These are phyloP conservation scores for Nemania sp. DNA, from an alignment of 2,329 filamentous ascomycete species.

Conservation along the genomic window DNA sequence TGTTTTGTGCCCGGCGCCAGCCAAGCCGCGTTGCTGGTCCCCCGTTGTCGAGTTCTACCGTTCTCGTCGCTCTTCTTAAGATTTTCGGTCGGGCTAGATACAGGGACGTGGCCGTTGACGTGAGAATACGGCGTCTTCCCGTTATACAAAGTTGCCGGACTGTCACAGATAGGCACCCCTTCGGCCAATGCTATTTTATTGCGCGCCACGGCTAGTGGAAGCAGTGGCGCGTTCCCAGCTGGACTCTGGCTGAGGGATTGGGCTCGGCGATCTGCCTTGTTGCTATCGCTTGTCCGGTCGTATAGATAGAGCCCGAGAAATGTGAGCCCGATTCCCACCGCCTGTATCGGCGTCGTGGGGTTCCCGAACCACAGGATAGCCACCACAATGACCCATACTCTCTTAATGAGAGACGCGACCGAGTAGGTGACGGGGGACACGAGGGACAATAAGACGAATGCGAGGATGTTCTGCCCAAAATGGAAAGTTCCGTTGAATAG, in stretches of 20 bases:
- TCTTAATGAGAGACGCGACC: constrained; percentile 93
- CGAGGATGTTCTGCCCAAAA: constrained; percentile 94
- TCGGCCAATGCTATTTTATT: constrained; percentile 41
- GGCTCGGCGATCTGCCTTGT: constrained; percentile 83
- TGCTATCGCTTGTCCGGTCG: constrained; percentile 86
- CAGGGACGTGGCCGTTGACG: constrained; percentile 51
- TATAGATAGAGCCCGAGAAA: constrained; percentile 94
- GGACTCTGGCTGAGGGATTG: constrained; percentile 64
- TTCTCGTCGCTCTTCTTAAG: constrained; percentile 62
- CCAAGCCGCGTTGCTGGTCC: constrained; percentile 60
- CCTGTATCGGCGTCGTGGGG: constrained; percentile 81
- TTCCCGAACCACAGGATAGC: constrained; percentile 97
- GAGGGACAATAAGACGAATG: constrained; percentile 89
- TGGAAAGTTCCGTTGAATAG: constrained; percentile 97
- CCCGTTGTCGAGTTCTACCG: constrained; percentile 47
- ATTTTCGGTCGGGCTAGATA: constrained; percentile 47
- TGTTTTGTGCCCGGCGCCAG: constrained; percentile 80
- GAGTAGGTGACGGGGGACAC: constrained; percentile 97
- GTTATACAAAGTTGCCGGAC: constrained; percentile 39
- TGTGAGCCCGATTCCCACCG: constrained; percentile 82
- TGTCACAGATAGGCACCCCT: constrained; percentile 45
- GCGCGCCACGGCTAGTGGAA: constrained; percentile 65
- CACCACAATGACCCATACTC: constrained; percentile 94
- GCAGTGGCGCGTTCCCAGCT: constrained; percentile 52
- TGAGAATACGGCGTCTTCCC: constrained; percentile 47